These are phyloP conservation scores for Penicillium canariense DNA, from an alignment of 495 filamentous ascomycete genomes.

Conservation along the genomic window DNA sequence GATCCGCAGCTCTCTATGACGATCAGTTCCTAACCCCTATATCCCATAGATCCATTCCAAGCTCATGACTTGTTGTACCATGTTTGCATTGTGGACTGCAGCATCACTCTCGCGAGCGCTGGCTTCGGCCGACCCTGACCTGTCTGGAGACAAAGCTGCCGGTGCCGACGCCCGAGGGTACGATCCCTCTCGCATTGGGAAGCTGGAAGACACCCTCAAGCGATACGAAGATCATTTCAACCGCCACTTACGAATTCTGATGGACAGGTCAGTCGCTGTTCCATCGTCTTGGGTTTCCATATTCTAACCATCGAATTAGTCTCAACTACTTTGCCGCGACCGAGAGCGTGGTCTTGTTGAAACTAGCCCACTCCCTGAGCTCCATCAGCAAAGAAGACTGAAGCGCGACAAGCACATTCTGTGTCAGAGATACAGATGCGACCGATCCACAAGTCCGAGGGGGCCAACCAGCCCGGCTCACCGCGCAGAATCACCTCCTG, in stretches of 20 bases:
- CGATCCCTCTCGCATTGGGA: constrained; percentile 66
- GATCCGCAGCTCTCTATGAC: neutral
- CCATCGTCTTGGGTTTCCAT: neutral
- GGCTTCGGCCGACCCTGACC: constrained; percentile 70
- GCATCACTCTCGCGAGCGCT: constrained; percentile 73
- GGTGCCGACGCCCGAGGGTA: constrained; percentile 38
- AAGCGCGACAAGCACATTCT: constrained; percentile 11
- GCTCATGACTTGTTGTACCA: constrained; percentile 84
- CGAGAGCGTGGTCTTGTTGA: constrained; percentile 89
- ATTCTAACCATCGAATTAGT: constrained; percentile 22
- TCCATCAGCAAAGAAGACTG: constrained; percentile 44
- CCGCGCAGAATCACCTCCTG: neutral
- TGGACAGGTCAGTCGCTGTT: constrained; percentile 60
- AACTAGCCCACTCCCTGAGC: constrained; percentile 57
- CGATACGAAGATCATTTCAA: constrained; percentile 93
- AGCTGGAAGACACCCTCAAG: constrained; percentile 77
- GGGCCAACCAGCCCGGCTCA: neutral
- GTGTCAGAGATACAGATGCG: neutral
- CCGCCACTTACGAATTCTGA: constrained; percentile 82
- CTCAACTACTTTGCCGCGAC: constrained; percentile 96
- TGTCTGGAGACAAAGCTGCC: constrained; percentile 47
- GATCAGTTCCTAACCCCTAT: constrained; percentile 18
- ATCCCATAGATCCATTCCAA: constrained; percentile 85
- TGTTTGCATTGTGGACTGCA: constrained; percentile 85
- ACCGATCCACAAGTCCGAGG: neutral